Percentiles rank a stretch among this genome's conserved stretches.
These are phyloP conservation scores for Escovopsis weberi DNA, from an alignment of 2,329 filamentous ascomycete species.

Conservation along the genomic window DNA sequence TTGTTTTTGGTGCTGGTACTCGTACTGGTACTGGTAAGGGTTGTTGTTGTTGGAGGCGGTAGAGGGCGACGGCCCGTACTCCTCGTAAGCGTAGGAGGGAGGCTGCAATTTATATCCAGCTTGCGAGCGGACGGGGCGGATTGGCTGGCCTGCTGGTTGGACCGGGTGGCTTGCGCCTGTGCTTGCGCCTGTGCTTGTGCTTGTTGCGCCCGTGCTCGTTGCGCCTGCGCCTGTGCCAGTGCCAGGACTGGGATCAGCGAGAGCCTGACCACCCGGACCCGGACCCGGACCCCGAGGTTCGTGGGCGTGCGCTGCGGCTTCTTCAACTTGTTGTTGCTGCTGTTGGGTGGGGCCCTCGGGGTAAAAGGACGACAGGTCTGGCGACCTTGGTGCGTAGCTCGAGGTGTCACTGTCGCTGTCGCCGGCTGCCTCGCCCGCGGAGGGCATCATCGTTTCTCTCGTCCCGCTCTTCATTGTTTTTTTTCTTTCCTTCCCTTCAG, in stretches of 20 bases:
- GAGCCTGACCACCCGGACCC: constrained; percentile 2
- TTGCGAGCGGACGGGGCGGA: constrained; percentile 15
- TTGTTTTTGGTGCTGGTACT: too few relatives aligned
- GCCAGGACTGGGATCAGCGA: too few relatives aligned
- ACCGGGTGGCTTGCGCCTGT: too few relatives aligned
- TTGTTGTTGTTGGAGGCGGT: constrained; percentile 9
- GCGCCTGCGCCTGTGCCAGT: too few relatives aligned
- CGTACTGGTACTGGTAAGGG: constrained; percentile 12
- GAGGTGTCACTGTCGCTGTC: constrained; percentile 22
- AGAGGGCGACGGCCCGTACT: constrained; percentile 8
- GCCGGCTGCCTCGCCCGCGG: constrained; percentile 25
- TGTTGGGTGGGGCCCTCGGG: constrained; percentile 22
- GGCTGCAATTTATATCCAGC: constrained; percentile 19
- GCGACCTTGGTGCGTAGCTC: constrained; percentile 42
- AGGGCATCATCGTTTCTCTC: constrained; percentile 1
- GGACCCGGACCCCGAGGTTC: constrained; percentile 8
- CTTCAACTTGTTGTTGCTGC: too few relatives aligned
- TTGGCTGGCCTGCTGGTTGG: constrained; percentile 6
- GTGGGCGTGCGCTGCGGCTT: constrained; percentile 18
- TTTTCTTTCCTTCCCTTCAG: background rate
- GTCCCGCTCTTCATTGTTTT: constrained; percentile 1
- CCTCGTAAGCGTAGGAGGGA: constrained; percentile 11
- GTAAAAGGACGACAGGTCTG: constrained; percentile 43
- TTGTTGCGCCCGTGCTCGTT: too few relatives aligned
- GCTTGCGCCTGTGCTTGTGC: too few relatives aligned